Evolutionary conservation across 306 rosid species (phyloP), one percentile per base, ranked within the genome.

Genomic region (Alnus glutinosa): DNA sequence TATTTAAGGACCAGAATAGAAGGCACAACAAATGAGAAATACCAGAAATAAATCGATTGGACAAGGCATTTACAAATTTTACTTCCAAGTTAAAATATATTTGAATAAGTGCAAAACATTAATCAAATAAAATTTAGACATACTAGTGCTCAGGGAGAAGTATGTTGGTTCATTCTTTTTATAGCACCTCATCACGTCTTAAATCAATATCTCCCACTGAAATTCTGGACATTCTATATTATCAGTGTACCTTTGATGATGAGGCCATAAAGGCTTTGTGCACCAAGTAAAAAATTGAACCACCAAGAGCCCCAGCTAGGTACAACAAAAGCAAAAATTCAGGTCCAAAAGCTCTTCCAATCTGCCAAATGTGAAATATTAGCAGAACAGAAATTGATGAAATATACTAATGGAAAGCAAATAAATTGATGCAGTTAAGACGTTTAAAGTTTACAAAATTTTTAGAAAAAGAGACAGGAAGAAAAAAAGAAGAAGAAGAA

Each of bases 271-370:
- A 88, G 75, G 92, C 83, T 77, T 89, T 86, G 73, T 92, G 92
- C 55, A 73, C 82, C 72, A 92, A 85, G 86, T 78, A 90, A 90
- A 90, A 89, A 54, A 89, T 76, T 47, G 95, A 89, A 76, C 96
- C 98, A 77, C 89, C 97, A 58, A 92, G 11, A 73, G 92, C 98
- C 75, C 98, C 98, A 30, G 92, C 92, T 80, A 91, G 84, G 88
- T 95, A 95, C 87, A 92, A 78, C 87, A 81, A 90, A 76, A 95
- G 91, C 89, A 95, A 79, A 82, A 85, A 89, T 46, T 89, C 90
- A 73, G 92, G 78, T 80, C 98, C 96, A 48, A 95, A 91, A 77
- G 15, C 73, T 64, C 86, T 79, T 81, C 80, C 94, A 79, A 92
- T 82, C 97, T 95, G 92, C 57, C 78, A 87, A 87, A 55, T 64